Base-by-base conservation (phyloP, 176 grass and related monocot species). In the Ensete ventricosum region DNA sequence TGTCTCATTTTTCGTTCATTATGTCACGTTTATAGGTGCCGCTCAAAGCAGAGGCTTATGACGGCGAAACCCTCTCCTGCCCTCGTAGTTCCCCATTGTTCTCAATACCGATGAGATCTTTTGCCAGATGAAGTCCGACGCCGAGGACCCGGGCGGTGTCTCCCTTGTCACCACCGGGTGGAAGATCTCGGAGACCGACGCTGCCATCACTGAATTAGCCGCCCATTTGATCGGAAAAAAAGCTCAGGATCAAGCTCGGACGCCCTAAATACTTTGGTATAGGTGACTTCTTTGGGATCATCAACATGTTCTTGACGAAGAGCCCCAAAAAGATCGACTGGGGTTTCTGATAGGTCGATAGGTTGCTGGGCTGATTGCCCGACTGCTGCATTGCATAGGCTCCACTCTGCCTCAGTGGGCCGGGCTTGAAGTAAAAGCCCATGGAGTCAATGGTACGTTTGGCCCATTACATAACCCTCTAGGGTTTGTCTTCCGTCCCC, bases 161-260 rank as follows among this genome's bases (percentile, higher is more conserved):
- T 75, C 81, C 13, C 52, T 83, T 25, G 24, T 25, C 66, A 65
- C 87, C 66, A 65, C 87, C 58, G 74, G 71, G 14, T 97, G 90
- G 93, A 63, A 87, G 19, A 86, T 97, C 55, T 58, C 79, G 60
- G 55, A 88, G 1, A 50, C 79, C 52, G 75, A 90, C 66, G 80
- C 87, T 19, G 82, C 78, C 51, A 54, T 85, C 65, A 3, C 65
- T 3, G 12, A 67, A 43, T 67, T 43, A 48, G 7, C 65, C 24
- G 29, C 65, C 65, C 65, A 16, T 67, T 43, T 67, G 13, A 2
- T 26, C 4, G 65, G 16, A 11, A 17, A 67, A 11, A n/a, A n/a
- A n/a, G n/a, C 65, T 67, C 26, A 67, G 65, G 73, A 43, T 2
- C 11, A 48, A 67, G 25, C 24, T 67, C 27, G 8, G 25, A 43